phyloP scores from a whole-genome alignment of 2,329 filamentous ascomycete species.

The Penicillium verrucosum region DNA sequence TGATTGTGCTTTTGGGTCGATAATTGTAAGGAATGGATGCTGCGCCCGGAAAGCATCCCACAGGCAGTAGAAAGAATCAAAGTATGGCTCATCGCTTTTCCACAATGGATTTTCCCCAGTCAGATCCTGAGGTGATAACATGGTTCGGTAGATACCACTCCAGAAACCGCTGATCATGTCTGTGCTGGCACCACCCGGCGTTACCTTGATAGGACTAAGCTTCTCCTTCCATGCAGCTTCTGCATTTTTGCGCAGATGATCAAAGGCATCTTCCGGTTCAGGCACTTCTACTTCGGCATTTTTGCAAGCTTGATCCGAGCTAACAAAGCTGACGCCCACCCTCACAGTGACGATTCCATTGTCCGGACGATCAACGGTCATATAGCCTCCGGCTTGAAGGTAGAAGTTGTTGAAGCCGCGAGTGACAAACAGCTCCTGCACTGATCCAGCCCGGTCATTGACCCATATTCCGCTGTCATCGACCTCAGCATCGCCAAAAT shows the following conservation, averaged over 20 bases:
- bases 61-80: conserved; percentile 62
- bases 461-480: conserved; percentile 60
- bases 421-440: conserved; percentile 52
- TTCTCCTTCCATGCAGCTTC: conserved; percentile 57
- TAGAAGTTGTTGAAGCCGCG: conserved; percentile 53
- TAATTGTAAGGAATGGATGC: conserved; percentile 27
- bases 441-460: conserved; percentile 56
- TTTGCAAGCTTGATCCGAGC: conserved; percentile 59
- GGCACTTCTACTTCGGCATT: conserved; percentile 66
- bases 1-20: conserved; percentile 27
- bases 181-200: conserved; percentile 51
- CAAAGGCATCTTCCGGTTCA: conserved; percentile 42
- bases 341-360: conserved; percentile 56
- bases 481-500: conserved; percentile 57
- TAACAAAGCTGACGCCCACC: conserved; percentile 66
- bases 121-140: conserved; percentile 67
- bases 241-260: conserved; percentile 45
- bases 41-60: conserved; percentile 25
- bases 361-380: conserved; percentile 53
- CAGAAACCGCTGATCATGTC: conserved; percentile 58
- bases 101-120: conserved; percentile 67
- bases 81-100: conserved; percentile 63
- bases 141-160: conserved; percentile 65
- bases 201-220: conserved; percentile 55
- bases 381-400: conserved; percentile 60